Evolutionary conservation across 345 rosid genomes (phyloP).

Genomic region (Cardiospermum halicacabum): DNA sequence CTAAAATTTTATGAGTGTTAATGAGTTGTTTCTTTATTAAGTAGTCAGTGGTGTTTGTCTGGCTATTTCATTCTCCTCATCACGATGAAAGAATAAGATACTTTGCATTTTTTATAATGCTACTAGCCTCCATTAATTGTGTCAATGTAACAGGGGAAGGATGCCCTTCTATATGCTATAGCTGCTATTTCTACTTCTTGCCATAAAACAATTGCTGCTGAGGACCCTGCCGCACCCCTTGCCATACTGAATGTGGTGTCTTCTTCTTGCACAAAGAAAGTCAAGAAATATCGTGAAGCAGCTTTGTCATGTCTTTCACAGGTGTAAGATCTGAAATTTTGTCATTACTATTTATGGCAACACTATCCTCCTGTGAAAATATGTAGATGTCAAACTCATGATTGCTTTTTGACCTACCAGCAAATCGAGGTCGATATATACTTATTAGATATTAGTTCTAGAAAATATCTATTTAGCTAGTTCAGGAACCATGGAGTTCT

Average conservation of each 20-base stretch:
- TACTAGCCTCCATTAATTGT: slow-evolving; percentile 17
- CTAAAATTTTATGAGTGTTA: background rate
- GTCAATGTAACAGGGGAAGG: slow-evolving; percentile 70
- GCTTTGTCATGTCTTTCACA: slow-evolving; percentile 72
- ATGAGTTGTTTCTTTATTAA: background rate
- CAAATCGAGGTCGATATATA: background rate
- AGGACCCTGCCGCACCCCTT: slow-evolving; percentile 52
- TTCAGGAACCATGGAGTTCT: background rate
- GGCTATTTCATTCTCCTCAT: slow-evolving; percentile 1
- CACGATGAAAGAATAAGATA: background rate
- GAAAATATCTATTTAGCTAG: background rate
- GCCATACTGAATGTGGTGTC: slow-evolving; percentile 57
- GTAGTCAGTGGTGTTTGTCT: background rate
- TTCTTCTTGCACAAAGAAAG: slow-evolving; percentile 74
- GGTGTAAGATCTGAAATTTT: slow-evolving; percentile 32
- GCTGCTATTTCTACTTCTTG: slow-evolving; percentile 75
- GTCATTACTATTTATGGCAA: background rate
- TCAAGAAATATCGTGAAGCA: slow-evolving; percentile 78
- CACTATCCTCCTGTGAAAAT: background rate
- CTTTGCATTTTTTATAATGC: background rate
- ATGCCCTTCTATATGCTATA: slow-evolving; percentile 68
- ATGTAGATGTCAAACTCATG: background rate
- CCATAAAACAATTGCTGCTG: slow-evolving; percentile 62
- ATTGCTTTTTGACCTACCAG: background rate
- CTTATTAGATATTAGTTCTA: background rate